Percentiles rank a stretch among this genome's conserved stretches.
phyloP scores from a whole-genome alignment of 768 basidiomycete genomes.

The Trametes cinnabarina region DNA sequence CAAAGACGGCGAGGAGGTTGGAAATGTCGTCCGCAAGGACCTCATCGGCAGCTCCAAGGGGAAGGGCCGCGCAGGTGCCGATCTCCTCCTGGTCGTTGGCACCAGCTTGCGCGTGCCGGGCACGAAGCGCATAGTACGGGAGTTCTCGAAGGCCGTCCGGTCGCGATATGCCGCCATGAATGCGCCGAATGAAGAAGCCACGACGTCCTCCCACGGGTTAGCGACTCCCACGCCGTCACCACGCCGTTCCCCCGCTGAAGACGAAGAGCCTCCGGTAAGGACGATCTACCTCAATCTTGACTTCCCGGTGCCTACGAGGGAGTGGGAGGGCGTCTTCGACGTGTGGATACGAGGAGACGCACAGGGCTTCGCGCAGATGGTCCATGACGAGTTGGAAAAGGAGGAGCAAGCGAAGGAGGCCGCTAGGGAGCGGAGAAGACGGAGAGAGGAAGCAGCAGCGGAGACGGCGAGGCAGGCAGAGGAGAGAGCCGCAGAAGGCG shows the following conservation, averaged over 20 bases:
- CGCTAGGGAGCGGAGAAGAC: slow-evolving; percentile 53
- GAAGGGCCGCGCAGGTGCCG: slow-evolving; percentile 70
- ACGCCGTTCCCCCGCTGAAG: slow-evolving; percentile 36
- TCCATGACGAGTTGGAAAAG: slow-evolving; percentile 57
- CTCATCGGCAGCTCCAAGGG: slow-evolving; percentile 61
- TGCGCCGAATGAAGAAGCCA: slow-evolving; percentile 31
- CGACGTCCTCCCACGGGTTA: slow-evolving; percentile 25
- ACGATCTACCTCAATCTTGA: slow-evolving; percentile 85
- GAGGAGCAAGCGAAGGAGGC: slow-evolving; percentile 54
- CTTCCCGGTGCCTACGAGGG: slow-evolving; percentile 78
- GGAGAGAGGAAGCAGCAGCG: slow-evolving; percentile 47
- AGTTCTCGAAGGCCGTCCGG: slow-evolving; percentile 77
- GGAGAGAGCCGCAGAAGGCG: slow-evolving; percentile 3
- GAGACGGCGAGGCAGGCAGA: slow-evolving; percentile 15
- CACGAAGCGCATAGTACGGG: slow-evolving; percentile 87
- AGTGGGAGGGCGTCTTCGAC: slow-evolving; percentile 91
- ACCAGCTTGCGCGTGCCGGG: slow-evolving; percentile 88
- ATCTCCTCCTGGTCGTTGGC: slow-evolving; percentile 85
- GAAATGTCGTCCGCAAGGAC: slow-evolving; percentile 79
- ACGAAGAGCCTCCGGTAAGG: slow-evolving; percentile 56
- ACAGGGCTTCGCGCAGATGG: slow-evolving; percentile 66
- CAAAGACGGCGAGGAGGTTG: slow-evolving; percentile 83
- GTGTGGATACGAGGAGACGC: slow-evolving; percentile 88
- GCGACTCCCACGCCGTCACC: slow-evolving; percentile 49
- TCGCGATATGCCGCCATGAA: slow-evolving; percentile 41